Conservation (phyloP, 2,329 filamentous ascomycete genomes). For the Cadophora sp. region DNA sequence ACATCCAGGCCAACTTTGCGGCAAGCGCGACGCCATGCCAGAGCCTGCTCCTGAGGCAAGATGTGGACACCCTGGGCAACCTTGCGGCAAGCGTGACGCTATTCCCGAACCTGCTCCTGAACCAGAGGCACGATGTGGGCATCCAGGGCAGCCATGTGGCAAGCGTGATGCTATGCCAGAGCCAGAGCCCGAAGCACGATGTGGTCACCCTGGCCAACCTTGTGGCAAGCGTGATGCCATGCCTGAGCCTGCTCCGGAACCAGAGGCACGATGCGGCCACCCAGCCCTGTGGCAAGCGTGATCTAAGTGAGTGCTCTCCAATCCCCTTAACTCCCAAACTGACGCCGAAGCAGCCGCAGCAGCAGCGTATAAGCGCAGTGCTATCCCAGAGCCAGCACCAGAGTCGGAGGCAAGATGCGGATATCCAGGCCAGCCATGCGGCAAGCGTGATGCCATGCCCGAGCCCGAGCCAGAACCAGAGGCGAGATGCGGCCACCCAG, state of each 20-base stretch:
- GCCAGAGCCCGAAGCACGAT: constrained; percentile 29
- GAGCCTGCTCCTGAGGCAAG: constrained; percentile 22
- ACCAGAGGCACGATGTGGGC: constrained; percentile 27
- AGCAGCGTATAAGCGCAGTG: too few species aligned
- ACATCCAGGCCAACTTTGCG: constrained; percentile 30
- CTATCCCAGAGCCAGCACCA: not conserved
- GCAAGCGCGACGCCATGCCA: constrained; percentile 27
- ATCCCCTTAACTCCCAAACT: too few species aligned
- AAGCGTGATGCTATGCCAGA: constrained; percentile 30
- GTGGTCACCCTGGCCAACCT: constrained; percentile 31
- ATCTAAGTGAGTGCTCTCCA: too few species aligned
- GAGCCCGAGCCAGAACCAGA: constrained; percentile 33
- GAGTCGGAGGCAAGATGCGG: constrained; percentile 30
- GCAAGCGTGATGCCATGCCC: constrained; percentile 32
- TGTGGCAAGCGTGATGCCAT: constrained; percentile 22
- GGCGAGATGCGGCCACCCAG: constrained; percentile 11
- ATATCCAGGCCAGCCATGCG: constrained; percentile 37
- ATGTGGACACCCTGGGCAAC: constrained; percentile 39
- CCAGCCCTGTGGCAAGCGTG: constrained; percentile 39
- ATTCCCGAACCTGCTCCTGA: constrained; percentile 31
- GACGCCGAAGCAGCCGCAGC: too few species aligned
- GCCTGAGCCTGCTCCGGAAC: constrained; percentile 10
- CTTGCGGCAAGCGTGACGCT: constrained; percentile 40
- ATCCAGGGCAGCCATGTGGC: constrained; percentile 30
- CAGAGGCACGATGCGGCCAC: too few species aligned